Conservation (phyloP, 352 stramenopile species). For the Blastocystis sp. region DNA sequence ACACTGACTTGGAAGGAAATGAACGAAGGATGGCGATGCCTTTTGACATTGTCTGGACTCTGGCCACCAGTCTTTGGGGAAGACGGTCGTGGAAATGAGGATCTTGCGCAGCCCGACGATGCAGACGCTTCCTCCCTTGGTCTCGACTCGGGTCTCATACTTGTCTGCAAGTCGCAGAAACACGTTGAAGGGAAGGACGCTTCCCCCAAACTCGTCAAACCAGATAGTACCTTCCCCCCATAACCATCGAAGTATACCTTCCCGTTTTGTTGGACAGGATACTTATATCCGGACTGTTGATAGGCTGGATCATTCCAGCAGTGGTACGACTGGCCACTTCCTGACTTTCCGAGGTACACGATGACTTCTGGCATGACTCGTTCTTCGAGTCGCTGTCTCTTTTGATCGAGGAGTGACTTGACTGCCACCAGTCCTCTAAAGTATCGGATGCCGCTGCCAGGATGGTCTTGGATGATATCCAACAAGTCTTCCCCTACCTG, state of each 20-base stretch:
- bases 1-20: too few species aligned
- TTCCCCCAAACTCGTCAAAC: background rate
- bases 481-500: too few species aligned
- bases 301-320: background rate
- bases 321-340: background rate
- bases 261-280: background rate
- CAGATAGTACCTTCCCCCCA: background rate
- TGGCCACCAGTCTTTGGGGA: background rate
- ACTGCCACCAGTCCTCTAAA: background rate
- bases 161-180: background rate
- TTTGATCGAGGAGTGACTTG: background rate
- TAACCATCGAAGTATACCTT: background rate
- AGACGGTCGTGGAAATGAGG: background rate
- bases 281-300: background rate
- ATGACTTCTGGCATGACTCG: background rate
- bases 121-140: background rate
- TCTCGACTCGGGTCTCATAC: background rate
- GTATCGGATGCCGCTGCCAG: background rate
- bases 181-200: background rate
- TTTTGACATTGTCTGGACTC: too few species aligned
- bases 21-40: too few species aligned
- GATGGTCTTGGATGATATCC: background rate
- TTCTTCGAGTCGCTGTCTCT: background rate
- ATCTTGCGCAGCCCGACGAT: background rate
- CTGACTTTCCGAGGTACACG: background rate